A percentile compares a stretch with the other conserved stretches of the same genome.
Evolutionary conservation across 495 filamentous ascomycete genomes (phyloP).

Genomic region (Lophiostoma macrostomum): DNA sequence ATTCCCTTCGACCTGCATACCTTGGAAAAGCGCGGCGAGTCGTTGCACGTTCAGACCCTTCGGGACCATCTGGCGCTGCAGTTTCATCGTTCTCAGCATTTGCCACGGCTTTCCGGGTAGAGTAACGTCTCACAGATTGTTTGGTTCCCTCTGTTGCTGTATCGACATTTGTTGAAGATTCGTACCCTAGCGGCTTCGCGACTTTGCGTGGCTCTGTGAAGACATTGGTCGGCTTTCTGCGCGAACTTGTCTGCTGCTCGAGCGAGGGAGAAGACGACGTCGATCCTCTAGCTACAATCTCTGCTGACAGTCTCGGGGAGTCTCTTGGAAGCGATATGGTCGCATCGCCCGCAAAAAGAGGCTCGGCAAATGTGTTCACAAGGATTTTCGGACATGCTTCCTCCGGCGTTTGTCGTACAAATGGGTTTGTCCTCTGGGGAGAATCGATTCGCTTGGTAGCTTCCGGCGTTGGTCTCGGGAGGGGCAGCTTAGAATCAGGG

Average conservation of each 20-base stretch:
- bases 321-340: not conserved
- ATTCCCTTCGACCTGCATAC: not conserved
- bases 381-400: not conserved
- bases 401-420: slow-evolving; percentile 12
- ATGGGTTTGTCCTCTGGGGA: slow-evolving; percentile 20
- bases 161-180: no score
- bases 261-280: not conserved
- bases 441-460: slow-evolving; percentile 6
- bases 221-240: slow-evolving; percentile 13
- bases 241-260: not conserved
- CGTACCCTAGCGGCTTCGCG: slow-evolving; percentile 1
- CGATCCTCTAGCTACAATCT: slow-evolving; percentile 3
- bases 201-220: slow-evolving; percentile 7
- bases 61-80: not conserved
- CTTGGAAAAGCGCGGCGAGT: slow-evolving; percentile 15
- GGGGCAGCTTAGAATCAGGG: slow-evolving; percentile 11
- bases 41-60: not conserved
- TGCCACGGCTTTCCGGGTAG: not conserved
- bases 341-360: not conserved
- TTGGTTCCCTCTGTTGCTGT: not conserved
- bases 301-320: not conserved
- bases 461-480: slow-evolving; percentile 15
- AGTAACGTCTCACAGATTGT: slow-evolving; percentile 11
- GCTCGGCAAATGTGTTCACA: slow-evolving; percentile 2
- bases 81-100: slow-evolving; percentile 8